Base-by-base conservation (phyloP, 176 grass and related monocot genomes). In the Oryza punctata region DNA sequence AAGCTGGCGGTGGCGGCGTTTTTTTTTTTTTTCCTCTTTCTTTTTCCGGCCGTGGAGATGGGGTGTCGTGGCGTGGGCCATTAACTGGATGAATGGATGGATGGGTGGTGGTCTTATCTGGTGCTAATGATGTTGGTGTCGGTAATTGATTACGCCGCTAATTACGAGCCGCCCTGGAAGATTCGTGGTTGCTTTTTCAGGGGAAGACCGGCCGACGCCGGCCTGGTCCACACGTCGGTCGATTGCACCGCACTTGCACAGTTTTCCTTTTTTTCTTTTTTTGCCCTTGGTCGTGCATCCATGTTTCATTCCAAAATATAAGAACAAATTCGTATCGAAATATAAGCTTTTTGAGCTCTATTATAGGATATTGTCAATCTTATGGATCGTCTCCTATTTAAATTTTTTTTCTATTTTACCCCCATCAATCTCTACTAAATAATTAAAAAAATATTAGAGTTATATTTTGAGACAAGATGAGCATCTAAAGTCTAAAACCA, bases 121-220 rank as follows among this genome's bases (percentile, higher is more conserved):
- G 12, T 1, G 73, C 73, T 77, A 85, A 81, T 71, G 78, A 82
- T 77, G 59, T 3, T 73, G 23, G 54, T 82, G 88, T 81, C 83
- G 88, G 88, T 50, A 89, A 72, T 82, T 77, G 59, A 85, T 82
- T 82, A 82, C 83, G 32, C 76, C 54, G 78, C 40, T 43, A 4
- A 6, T 2, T 7, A 6, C 4, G 65, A 33, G 82, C 73, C 68
- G 68, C 73, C 79, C 61, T 52, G 71, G 78, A 71, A 65, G 82
- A 70, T 85, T 70, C 82, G 77, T 32, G 61, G 75, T 40, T 11
- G 52, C 43, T 71, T 7, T 7, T 32, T 33, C 26, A 16, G 19
- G 40, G 25, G 63, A 67, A 32, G 44, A 75, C 24, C 49, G 7
- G 33, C 54, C 2, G 73, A 8, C 50, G 23, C 27, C 37, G 6